Evolutionary conservation across 805 yeast genomes (phyloP), one percentile per base, ranked within the genome.

Genomic region (Metschnikowia peoriensis): DNA sequence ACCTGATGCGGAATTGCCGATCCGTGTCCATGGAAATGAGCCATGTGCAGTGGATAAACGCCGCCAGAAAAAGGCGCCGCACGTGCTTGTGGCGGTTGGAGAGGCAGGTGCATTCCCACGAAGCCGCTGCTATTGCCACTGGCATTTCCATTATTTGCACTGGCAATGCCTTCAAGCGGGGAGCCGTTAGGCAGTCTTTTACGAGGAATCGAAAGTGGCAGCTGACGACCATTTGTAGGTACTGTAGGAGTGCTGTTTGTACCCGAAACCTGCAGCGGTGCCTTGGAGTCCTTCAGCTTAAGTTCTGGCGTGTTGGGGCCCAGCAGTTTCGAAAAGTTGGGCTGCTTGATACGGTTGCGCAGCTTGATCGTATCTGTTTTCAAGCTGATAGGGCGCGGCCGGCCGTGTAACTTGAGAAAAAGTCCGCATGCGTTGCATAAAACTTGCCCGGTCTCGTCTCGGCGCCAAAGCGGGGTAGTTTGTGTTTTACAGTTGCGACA

Each of bases 361-460:
- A 94, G 85, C 71, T 91, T 90, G 67, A 92, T 92, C 29, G 92
- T 91, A 71, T 92, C 96, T 10, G 97, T 89, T 68, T 92, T 92
- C 63, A 92, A 76, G 27, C 91, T 84, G 50, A 91, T 91, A 6
- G 98, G 97, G 62, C 98, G 79, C 38, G 97, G 89, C 49, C 96
- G 81, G 27, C 97, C 97, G 66, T 92, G 98, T 41, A 92, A 78
- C 70, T 92, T 92, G 63, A 89, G 79, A 62, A 93, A 93, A 54
- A 93, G 74, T 0, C 98, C 99, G 73, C 99, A 93, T 0, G 98
- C 98, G 72, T 92, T 92, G 69, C 98, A 92, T 45, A 92, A 77
- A 35, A 92, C 96, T 61, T 74, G 78, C 14, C 96, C 96, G 10
- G 88, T 82, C 63, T 91, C 97, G 70, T 92, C 97, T 57, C 97